Evolutionary conservation across 192 early-diverging fungal species (phyloP).

Genomic region (Piromyces sp.): DNA sequence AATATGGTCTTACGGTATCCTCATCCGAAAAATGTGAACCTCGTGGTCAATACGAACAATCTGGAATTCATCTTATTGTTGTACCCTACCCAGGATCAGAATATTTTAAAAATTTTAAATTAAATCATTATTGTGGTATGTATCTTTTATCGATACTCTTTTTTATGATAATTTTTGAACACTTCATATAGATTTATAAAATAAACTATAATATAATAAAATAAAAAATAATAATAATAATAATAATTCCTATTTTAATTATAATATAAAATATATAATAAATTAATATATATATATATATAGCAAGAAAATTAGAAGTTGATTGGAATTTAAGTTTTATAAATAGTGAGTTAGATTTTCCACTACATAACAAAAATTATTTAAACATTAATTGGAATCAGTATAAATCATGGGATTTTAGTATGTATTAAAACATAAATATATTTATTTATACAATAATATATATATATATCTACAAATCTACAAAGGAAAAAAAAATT

Average conservation of each 20-base stretch:
- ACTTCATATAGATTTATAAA: too few relatives aligned
- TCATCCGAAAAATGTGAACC: background rate
- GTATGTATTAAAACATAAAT: background rate
- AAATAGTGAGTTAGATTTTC: background rate
- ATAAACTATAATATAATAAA: too few relatives aligned
- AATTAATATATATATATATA: background rate
- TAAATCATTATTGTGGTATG: background rate
- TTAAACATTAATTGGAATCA: background rate
- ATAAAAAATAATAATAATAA: too few relatives aligned
- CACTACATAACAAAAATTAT: background rate
- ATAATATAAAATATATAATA: too few relatives aligned
- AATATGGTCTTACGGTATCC: background rate
- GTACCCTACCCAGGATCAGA: background rate
- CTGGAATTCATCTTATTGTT: background rate
- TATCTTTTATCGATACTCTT: too few relatives aligned
- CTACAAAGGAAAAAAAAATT: too few relatives aligned
- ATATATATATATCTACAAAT: too few relatives aligned
- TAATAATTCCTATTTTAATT: too few relatives aligned
- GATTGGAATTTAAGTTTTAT: background rate
- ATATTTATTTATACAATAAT: too few relatives aligned
- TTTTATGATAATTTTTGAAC: too few relatives aligned
- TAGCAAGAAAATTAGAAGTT: background rate
- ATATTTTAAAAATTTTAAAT: background rate
- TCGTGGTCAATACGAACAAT: background rate
- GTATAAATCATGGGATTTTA: background rate